phyloP scores from a whole-genome alignment of 192 early-diverging fungal genomes.

The Coemansia erecta region DNA sequence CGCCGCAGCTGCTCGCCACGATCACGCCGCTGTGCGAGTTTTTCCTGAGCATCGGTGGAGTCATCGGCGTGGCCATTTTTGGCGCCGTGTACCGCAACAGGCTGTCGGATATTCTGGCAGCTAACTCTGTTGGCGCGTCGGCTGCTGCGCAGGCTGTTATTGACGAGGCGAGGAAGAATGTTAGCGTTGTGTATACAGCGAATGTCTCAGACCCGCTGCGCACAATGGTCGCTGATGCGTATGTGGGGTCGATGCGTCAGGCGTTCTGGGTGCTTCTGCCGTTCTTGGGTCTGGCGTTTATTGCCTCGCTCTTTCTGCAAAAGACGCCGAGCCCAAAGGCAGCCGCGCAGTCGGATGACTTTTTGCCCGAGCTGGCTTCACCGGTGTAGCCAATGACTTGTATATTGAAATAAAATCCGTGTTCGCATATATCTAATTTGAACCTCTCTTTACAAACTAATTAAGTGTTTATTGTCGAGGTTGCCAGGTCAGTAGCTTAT shows the following conservation, averaged over 20 bases:
- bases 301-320: slow-evolving; percentile 50
- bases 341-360: not conserved
- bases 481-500: too few species aligned
- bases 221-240: slow-evolving; percentile 49
- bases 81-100: slow-evolving; percentile 67
- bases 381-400: too few species aligned
- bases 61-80: slow-evolving; percentile 62
- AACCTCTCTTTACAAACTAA: too few species aligned
- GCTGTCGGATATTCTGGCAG: slow-evolving; percentile 36
- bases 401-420: not conserved
- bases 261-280: slow-evolving; percentile 56
- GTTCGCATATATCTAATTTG: too few species aligned
- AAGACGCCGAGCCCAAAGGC: slow-evolving; percentile 10
- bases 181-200: slow-evolving; percentile 34
- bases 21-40: slow-evolving; percentile 70
- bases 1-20: slow-evolving; percentile 58
- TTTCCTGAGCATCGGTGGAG: slow-evolving; percentile 65
- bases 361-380: too few species aligned
- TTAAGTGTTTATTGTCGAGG: too few species aligned
- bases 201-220: slow-evolving; percentile 38
- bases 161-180: slow-evolving; percentile 51
- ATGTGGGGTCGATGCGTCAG: slow-evolving; percentile 53
- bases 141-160: slow-evolving; percentile 49
- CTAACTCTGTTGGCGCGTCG: slow-evolving; percentile 12
- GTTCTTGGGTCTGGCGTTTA: slow-evolving; percentile 49